phyloP scores from a whole-genome alignment of 1,139 yeast genomes.

The Debaryomycetaceae sp. region DNA sequence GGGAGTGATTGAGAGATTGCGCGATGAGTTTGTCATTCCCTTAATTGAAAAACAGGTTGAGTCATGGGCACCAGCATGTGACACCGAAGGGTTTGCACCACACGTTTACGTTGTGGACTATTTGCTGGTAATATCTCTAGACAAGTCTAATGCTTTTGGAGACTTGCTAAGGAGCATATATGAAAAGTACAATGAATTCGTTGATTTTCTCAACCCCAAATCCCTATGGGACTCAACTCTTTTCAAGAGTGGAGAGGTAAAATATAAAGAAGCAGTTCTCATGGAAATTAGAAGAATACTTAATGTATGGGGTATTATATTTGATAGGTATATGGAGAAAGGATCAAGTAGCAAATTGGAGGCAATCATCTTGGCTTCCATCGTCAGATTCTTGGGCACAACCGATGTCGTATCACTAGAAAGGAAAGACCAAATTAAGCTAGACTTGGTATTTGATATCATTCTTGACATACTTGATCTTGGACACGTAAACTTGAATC shows the following conservation, averaged over 20 bases:
- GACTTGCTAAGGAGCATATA: conserved; percentile 8
- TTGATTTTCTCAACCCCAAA: conserved; percentile 8
- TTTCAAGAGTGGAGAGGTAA: neutral
- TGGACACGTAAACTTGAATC: conserved; percentile 1
- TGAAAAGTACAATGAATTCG: conserved; percentile 10
- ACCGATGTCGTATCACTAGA: neutral
- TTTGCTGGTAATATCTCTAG: conserved; percentile 13
- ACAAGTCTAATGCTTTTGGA: conserved; percentile 11
- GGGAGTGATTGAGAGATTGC: conserved; percentile 11
- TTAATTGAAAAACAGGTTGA: conserved; percentile 9
- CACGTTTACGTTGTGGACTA: conserved; percentile 14
- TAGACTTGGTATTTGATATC: conserved; percentile 4
- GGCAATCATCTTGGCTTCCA: conserved; percentile 2
- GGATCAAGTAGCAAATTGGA: neutral
- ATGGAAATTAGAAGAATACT: conserved; percentile 4
- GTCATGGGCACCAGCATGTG: conserved; percentile 13
- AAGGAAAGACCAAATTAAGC: neutral
- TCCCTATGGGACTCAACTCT: conserved; percentile 16
- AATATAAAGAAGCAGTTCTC: neutral
- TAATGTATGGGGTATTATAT: conserved; percentile 4
- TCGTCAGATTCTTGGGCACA: conserved; percentile 2
- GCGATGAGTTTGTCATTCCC: conserved; percentile 17
- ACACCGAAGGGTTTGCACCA: conserved; percentile 3
- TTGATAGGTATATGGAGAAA: conserved; percentile 2
- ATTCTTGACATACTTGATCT: conserved; percentile 2